Evolutionary conservation across 2,329 filamentous ascomycete species (phyloP).

Genomic region (Endothia cerciana): DNA sequence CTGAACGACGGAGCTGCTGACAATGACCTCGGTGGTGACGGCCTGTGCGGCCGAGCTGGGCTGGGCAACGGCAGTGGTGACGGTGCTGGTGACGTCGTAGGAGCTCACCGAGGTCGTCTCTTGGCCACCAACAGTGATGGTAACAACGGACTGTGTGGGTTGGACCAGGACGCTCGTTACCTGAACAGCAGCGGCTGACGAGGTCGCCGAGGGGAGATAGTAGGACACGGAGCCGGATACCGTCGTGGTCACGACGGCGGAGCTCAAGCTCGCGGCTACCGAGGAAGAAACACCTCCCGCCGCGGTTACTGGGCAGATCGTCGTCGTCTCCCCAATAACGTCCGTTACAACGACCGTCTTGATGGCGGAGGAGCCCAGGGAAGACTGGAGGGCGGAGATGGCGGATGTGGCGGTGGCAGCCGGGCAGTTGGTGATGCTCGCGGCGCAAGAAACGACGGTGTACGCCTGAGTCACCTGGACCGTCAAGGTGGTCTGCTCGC

Average conservation of each 20-base stretch:
- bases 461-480: slow-evolving; percentile 26
- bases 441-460: slow-evolving; percentile 38
- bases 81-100: slow-evolving; percentile 16
- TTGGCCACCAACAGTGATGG: slow-evolving; percentile 20
- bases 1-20: slow-evolving; percentile 23
- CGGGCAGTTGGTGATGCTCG: slow-evolving; percentile 38
- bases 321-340: slow-evolving; percentile 33
- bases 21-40: slow-evolving; percentile 12
- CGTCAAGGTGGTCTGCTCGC: slow-evolving; percentile 28
- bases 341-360: slow-evolving; percentile 33
- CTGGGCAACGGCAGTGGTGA: slow-evolving; percentile 12
- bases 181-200: slow-evolving; percentile 8
- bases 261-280: slow-evolving; percentile 27
- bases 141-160: slow-evolving; percentile 22
- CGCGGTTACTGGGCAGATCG: slow-evolving; percentile 34
- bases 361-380: slow-evolving; percentile 30
- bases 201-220: slow-evolving; percentile 21
- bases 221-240: slow-evolving; percentile 25
- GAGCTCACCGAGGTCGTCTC: slow-evolving; percentile 22
- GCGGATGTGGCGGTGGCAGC: slow-evolving; percentile 27
- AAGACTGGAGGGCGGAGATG: slow-evolving; percentile 22
- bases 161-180: slow-evolving; percentile 16
- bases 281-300: slow-evolving; percentile 23
- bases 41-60: background rate
- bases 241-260: slow-evolving; percentile 26